phyloP scores from a whole-genome alignment of 257 asterid species.

The Fraxinus excelsior region DNA sequence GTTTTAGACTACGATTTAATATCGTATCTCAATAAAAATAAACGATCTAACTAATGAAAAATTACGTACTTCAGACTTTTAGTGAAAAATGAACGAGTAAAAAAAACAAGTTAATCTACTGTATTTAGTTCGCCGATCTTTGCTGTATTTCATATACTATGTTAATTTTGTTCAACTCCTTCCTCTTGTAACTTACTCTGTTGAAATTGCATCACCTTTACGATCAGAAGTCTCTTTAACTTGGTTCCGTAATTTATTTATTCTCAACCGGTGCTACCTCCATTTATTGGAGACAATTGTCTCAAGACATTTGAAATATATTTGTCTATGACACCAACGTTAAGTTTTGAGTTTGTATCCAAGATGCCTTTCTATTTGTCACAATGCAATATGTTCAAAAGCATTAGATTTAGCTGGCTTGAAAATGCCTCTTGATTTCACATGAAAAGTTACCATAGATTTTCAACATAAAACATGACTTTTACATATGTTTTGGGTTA shows the following conservation, averaged over 20 bases:
- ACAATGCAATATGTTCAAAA: neutral
- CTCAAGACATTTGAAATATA: too few relatives aligned
- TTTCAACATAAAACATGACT: neutral
- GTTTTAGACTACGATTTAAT: neutral
- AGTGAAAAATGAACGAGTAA: conserved; percentile 4
- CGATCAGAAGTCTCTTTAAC: neutral
- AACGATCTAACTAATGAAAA: neutral
- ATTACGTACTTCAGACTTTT: neutral
- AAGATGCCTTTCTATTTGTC: neutral
- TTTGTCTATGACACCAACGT: too few relatives aligned
- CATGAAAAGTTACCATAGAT: neutral
- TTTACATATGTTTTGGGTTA: neutral
- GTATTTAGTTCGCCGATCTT: too few relatives aligned
- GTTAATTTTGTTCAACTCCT: too few relatives aligned
- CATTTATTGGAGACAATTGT: neutral
- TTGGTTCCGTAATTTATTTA: neutral
- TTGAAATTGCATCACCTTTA: too few relatives aligned
- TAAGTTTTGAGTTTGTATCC: neutral
- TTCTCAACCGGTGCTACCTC: neutral
- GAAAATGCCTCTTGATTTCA: neutral
- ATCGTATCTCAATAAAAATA: neutral
- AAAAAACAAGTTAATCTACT: too few relatives aligned
- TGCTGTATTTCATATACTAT: too few relatives aligned
- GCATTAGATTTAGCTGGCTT: conserved; percentile 12
- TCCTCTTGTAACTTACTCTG: too few relatives aligned